phyloP scores from a whole-genome alignment of 192 early-diverging fungal genomes.

The Blastocladiella britannica region DNA sequence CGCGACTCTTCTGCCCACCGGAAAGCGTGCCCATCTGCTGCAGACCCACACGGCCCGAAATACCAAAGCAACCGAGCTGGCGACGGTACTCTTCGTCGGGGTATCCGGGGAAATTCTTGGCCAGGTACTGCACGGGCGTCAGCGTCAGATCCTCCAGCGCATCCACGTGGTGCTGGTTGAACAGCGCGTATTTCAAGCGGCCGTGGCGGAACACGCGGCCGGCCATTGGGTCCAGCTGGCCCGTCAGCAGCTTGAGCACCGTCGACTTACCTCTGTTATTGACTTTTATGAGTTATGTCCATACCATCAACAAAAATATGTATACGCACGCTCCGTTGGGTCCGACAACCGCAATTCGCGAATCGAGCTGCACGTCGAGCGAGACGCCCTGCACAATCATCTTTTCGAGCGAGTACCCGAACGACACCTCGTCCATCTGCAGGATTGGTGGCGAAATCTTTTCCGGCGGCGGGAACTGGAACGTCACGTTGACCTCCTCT shows the following conservation, averaged over 20 bases:
- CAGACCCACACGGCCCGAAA: slow-evolving; percentile 87
- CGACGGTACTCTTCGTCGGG: slow-evolving; percentile 90
- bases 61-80: slow-evolving; percentile 80
- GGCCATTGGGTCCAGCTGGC: slow-evolving; percentile 48
- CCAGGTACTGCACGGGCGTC: slow-evolving; percentile 73
- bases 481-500: slow-evolving; percentile 54
- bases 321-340: slow-evolving; percentile 79
- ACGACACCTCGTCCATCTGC: slow-evolving; percentile 77
- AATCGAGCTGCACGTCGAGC: slow-evolving; percentile 90
- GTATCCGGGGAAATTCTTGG: slow-evolving; percentile 68
- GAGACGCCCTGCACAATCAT: slow-evolving; percentile 68
- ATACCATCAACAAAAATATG: not conserved
- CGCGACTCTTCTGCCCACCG: slow-evolving; percentile 88
- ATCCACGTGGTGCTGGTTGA: slow-evolving; percentile 96
- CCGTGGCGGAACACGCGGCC: slow-evolving; percentile 82
- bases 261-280: slow-evolving; percentile 61
- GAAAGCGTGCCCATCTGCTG: slow-evolving; percentile 85
- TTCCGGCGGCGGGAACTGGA: slow-evolving; percentile 85
- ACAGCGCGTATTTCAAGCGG: slow-evolving; percentile 77
- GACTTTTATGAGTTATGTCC: not conserved
- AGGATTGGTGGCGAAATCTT: slow-evolving; percentile 87
- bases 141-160: slow-evolving; percentile 63
- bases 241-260: slow-evolving; percentile 76
- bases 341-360: slow-evolving; percentile 93
- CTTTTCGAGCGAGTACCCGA: slow-evolving; percentile 61